Evolutionary conservation across 2,329 filamentous ascomycete species (phyloP).

Genomic region (Colletotrichum sp.): DNA sequence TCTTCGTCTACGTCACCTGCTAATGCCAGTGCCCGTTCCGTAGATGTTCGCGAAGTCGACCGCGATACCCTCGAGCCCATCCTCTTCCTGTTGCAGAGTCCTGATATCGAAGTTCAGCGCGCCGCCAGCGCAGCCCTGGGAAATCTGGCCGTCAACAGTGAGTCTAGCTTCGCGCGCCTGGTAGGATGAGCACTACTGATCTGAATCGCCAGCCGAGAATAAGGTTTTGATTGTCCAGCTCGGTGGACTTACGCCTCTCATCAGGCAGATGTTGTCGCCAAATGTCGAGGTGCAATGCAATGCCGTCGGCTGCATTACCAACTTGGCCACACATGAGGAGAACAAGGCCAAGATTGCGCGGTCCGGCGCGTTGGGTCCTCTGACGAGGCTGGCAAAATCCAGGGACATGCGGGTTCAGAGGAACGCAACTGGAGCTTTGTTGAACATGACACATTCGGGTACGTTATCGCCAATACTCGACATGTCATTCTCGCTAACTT

Average conservation of each 20-base stretch:
- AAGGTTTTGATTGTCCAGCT: slow-evolving; percentile 96
- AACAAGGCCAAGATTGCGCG: slow-evolving; percentile 99
- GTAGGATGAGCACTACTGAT: background rate
- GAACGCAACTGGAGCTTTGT: slow-evolving; percentile 92
- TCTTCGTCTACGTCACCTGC: background rate
- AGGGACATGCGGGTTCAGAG: slow-evolving; percentile 98
- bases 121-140: slow-evolving; percentile 95
- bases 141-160: slow-evolving; percentile 97
- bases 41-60: slow-evolving; percentile 96
- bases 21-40: background rate
- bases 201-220: slow-evolving; percentile 77
- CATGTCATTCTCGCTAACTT: slow-evolving; percentile 15
- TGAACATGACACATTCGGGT: slow-evolving; percentile 99
- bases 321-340: slow-evolving; percentile 96
- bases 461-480: slow-evolving; percentile 35
- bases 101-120: slow-evolving; percentile 95
- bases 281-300: slow-evolving; percentile 99
- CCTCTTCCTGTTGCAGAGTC: slow-evolving; percentile 90
- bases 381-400: slow-evolving; percentile 93
- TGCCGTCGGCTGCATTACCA: slow-evolving; percentile 98
- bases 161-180: slow-evolving; percentile 32
- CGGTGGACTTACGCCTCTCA: slow-evolving; percentile 87
- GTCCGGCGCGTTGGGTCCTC: slow-evolving; percentile 87
- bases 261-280: slow-evolving; percentile 96
- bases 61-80: slow-evolving; percentile 95